Evolutionary conservation across 352 stramenopile genomes (phyloP).

Genomic region (Phytophthora pistaciae): DNA sequence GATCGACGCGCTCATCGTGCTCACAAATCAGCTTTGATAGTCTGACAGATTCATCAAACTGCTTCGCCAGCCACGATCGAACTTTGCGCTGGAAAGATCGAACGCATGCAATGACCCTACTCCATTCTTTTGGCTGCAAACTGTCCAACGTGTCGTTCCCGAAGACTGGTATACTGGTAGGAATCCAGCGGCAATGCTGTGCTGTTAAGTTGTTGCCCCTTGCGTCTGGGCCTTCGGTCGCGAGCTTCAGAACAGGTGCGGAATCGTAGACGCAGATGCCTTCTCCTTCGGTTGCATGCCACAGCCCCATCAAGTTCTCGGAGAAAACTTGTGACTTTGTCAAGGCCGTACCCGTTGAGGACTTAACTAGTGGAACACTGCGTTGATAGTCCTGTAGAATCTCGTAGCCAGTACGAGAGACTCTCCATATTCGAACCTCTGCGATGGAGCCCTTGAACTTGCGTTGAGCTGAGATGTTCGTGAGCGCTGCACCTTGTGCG

Average conservation of each 20-base stretch:
- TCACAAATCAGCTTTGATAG: constrained; percentile 55
- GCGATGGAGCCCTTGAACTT: constrained; percentile 80
- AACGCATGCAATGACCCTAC: constrained; percentile 34
- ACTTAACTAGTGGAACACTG: constrained; percentile 54
- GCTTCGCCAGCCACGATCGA: constrained; percentile 31
- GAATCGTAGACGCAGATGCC: constrained; percentile 68
- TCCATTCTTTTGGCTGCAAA: constrained; percentile 44
- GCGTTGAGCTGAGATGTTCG: constrained; percentile 51
- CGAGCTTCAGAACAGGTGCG: constrained; percentile 25
- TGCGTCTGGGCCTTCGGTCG: constrained; percentile 22
- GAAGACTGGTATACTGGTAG: constrained; percentile 69
- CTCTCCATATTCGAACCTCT: constrained; percentile 79
- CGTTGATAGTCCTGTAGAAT: constrained; percentile 76
- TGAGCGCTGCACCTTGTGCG: constrained; percentile 41
- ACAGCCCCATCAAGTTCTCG: constrained; percentile 56
- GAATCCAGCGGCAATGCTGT: constrained; percentile 73
- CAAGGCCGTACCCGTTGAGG: constrained; percentile 12
- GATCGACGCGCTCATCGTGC: constrained; percentile 43
- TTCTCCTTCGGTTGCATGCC: constrained; percentile 84
- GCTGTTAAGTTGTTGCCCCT: constrained; percentile 54
- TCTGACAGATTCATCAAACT: constrained; percentile 35
- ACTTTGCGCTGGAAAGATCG: constrained; percentile 50
- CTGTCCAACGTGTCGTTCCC: constrained; percentile 47
- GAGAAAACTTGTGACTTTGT: constrained; percentile 25
- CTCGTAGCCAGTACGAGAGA: constrained; percentile 45